phyloP scores from a whole-genome alignment of 2,329 filamentous ascomycete genomes.

The Monilinia vaccinii-corymbosi region DNA sequence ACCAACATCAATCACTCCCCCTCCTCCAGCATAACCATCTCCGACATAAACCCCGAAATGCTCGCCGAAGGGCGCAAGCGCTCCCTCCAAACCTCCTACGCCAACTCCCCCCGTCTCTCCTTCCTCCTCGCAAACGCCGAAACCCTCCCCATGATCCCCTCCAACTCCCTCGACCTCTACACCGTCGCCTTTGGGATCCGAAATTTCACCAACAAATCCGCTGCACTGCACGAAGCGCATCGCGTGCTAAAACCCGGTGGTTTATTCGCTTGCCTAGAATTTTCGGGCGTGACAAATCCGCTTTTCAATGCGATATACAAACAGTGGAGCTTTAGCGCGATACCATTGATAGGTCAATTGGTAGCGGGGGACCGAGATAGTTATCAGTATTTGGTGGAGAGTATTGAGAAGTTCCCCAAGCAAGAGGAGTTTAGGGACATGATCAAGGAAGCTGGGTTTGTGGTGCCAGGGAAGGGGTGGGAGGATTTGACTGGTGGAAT shows the following conservation, averaged over 20 bases:
- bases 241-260: conserved; percentile 89
- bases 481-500: conserved; percentile 89
- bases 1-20: conserved; percentile 72
- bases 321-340: conserved; percentile 89
- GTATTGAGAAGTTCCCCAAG: conserved; percentile 84
- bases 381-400: conserved; percentile 98
- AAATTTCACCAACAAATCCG: conserved; percentile 89
- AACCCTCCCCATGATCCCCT: conserved; percentile 55
- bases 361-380: conserved; percentile 90
- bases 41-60: conserved; percentile 96
- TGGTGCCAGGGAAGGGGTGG: conserved; percentile 72
- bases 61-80: conserved; percentile 79
- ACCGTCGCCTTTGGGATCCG: conserved; percentile 96
- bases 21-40: conserved; percentile 76
- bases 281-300: conserved; percentile 67
- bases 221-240: conserved; percentile 72
- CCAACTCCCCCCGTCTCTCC: conserved; percentile 48
- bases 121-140: conserved; percentile 93
- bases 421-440: conserved; percentile 78
- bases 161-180: conserved; percentile 79
- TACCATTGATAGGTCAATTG: conserved; percentile 89
- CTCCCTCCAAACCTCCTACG: conserved; percentile 45
- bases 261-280: conserved; percentile 94
- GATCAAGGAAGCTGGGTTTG: conserved; percentile 78
- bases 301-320: conserved; percentile 84